These are phyloP conservation scores for Solioccasus polychromus DNA, from an alignment of 768 basidiomycete species.

Conservation along the genomic window DNA sequence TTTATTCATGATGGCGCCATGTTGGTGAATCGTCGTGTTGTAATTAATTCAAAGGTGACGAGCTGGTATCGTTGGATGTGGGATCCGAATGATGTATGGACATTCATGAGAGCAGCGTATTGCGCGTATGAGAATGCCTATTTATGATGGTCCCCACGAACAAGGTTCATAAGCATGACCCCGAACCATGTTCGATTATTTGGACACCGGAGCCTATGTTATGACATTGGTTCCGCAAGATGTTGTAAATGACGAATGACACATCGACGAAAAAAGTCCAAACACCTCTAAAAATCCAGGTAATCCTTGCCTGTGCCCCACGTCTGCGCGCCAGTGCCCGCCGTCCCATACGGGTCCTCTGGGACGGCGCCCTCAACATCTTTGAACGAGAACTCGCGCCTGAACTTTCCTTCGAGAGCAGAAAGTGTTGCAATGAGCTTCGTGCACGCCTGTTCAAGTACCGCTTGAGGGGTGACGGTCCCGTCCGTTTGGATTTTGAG, in stretches of 20 bases:
- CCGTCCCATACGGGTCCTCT: slow-evolving; percentile 52
- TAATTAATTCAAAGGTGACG: too few species aligned
- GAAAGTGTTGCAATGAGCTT: slow-evolving; percentile 73
- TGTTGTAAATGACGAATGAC: neutral
- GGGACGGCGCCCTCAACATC: slow-evolving; percentile 53
- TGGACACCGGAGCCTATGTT: too few species aligned
- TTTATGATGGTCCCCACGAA: too few species aligned
- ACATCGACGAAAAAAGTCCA: neutral
- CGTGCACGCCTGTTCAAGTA: slow-evolving; percentile 80
- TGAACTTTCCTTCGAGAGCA: slow-evolving; percentile 72
- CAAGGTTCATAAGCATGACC: too few species aligned
- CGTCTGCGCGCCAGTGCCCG: slow-evolving; percentile 37
- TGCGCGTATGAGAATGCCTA: too few species aligned
- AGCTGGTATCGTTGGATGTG: too few species aligned
- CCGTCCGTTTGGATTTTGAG: slow-evolving; percentile 97
- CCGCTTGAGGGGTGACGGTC: slow-evolving; percentile 72
- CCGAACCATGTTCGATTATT: too few species aligned
- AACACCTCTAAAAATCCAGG: slow-evolving; percentile 44
- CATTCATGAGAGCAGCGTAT: too few species aligned
- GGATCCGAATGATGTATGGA: too few species aligned
- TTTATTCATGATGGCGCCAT: too few species aligned
- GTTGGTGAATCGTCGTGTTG: too few species aligned
- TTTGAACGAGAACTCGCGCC: slow-evolving; percentile 78
- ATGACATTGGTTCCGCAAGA: too few species aligned
- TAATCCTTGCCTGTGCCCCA: slow-evolving; percentile 53